These are phyloP conservation scores for Pythium sukuiense DNA, from an alignment of 352 stramenopile species.

Conservation along the genomic window DNA sequence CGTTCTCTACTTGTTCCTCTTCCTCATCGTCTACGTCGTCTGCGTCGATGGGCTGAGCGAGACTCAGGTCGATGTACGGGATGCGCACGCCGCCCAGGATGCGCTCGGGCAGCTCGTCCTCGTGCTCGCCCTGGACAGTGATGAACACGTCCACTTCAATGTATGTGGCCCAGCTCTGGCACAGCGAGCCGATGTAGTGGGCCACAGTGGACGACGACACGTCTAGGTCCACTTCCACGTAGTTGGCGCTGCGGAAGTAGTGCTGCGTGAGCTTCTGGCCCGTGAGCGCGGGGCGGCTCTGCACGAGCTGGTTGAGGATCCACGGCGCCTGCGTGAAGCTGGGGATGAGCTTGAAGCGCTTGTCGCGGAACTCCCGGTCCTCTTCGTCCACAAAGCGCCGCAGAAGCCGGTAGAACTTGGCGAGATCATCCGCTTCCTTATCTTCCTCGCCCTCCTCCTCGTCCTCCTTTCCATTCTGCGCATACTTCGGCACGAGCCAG, in stretches of 20 bases:
- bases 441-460: constrained; percentile 10
- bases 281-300: constrained; percentile 81
- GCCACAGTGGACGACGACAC: constrained; percentile 75
- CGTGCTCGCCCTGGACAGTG: constrained; percentile 67
- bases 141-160: constrained; percentile 83
- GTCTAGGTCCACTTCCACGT: constrained; percentile 89
- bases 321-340: constrained; percentile 81
- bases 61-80: constrained; percentile 60
- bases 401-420: constrained; percentile 64
- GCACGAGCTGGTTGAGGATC: constrained; percentile 79
- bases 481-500: constrained; percentile 52
- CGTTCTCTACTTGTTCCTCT: constrained; percentile 18
- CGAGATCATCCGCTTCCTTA: constrained; percentile 9
- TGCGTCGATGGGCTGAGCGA: constrained; percentile 38
- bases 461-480: neutral
- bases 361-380: constrained; percentile 55
- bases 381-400: constrained; percentile 49
- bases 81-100: constrained; percentile 61
- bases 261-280: constrained; percentile 86
- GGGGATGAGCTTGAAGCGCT: constrained; percentile 91
- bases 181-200: constrained; percentile 78
- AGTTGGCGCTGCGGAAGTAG: constrained; percentile 79
- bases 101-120: constrained; percentile 74
- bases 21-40: neutral
- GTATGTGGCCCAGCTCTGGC: constrained; percentile 68